Evolutionary conservation across 345 rosid species (phyloP), one percentile per base, ranked within the genome.

Genomic region (Acer negundo): DNA sequence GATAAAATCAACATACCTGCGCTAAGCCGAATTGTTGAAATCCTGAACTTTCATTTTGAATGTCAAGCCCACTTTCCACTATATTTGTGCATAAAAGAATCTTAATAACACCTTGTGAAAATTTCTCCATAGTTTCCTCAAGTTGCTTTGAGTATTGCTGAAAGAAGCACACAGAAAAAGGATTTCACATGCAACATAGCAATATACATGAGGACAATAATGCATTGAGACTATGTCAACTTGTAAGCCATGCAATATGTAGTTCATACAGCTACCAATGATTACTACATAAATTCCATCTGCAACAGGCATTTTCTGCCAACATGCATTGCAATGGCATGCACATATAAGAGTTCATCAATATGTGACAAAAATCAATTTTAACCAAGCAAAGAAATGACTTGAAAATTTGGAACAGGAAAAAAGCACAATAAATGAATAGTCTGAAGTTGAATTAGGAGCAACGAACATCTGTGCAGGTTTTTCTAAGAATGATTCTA

Each of bases 1-100:
- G 77, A n/a, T n/a, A n/a, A n/a, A n/a, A n/a, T n/a, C n/a, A n/a
- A n/a, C n/a, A n/a, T n/a, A n/a, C n/a, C 82, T 95, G 98, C 49
- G 99, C 97, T 26, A 95, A 89, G 63, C 98, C 99, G 88, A 95
- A 95, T 71, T 81, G 94, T 66, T 93, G 99, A 85, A 95, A 87
- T 95, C 99, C 85, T 95, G 98, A 85, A 95, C 87, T 95, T 79
- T 98, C 97, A 70, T 95, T 95, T 75, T 92, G 98, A 87, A 95
- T 95, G 83, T 93, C 97, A 75, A 95, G 97, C 84, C 97, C 97
- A 72, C 98, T 95, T 87, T 95, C 99, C 61, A 95, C 98, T 73
- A 95, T 93, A 80, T 93, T 95, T 62, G 98, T 93, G 84, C 95
- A 92, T 75, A 93, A 82, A 70, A 95, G 96, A 81, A 95, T 89